Base-by-base conservation (phyloP, 129 eudicot species). In the Flaveria robusta region DNA sequence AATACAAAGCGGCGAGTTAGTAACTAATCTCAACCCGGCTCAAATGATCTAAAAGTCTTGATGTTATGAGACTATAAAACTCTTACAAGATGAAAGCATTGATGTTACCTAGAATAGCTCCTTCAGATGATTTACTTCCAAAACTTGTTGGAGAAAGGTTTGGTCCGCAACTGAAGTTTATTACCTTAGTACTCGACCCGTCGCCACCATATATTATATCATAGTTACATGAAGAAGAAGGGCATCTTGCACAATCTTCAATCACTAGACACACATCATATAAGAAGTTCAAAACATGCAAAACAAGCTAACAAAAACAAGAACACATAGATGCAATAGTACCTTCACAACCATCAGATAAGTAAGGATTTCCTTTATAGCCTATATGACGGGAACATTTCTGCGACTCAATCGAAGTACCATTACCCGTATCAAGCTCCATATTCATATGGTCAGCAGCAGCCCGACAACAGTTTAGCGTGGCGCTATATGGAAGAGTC, bases 231-330 rank as follows among this genome's bases (percentile, higher is more conserved):
- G 66, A 60, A 18, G 66, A 5, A 60, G 13, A 27, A 26, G 39
- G 66, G 66, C 66, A 60, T 7, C 41, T 26, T 60, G 66, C 39
- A 60, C 66, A 60, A 27, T 60, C 66, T 60, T 60, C 66, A 60
- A 60, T 60, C n/a, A 60, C 66, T 60, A 60, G 9, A 60, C 66
- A 60, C n/a, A 24, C 39, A 60, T 60, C 37, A 12, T 26, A 60
- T 24, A 60, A 11, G 18, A 24, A 60, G 27, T 60, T n/a, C 13
- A 24, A 24, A 26, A 13, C 41, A 14, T 12, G 3, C 3, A 24
- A 60, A 24, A 26, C 23, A 60, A 60, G 14, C 2, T 26, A 60
- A 24, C n/a, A 60, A 24, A 26, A 60, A 24, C 66, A 60, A 19
- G 27, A 13, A 60, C 15, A 59, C 66, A 4, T 24, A 22, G n/a